Evolutionary conservation across 345 rosid species (phyloP), one percentile per base, ranked within the genome.

Genomic region (Draba incana): DNA sequence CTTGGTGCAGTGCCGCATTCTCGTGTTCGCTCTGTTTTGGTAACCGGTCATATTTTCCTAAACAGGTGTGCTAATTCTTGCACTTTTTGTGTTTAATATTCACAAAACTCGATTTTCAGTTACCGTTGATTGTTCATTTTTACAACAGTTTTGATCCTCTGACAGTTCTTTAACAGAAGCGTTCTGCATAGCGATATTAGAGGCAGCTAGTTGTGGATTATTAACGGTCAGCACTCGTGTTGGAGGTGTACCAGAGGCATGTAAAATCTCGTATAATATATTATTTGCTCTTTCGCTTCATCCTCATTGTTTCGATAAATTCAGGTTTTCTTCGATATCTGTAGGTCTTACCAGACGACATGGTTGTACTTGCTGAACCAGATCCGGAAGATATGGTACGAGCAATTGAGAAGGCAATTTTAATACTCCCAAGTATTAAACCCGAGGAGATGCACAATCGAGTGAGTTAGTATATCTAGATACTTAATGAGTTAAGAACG

Each of bases 121-220:
- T 49, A 47, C 47, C 13, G 37, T 14, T 60, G 27, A 33, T 45
- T 45, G 46, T 68, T 45, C 64, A 68, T 70, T 23, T 60, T 62
- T 61, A 61, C 68, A 10, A 47, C 48, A 45, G 53, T 64, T 60
- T 57, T 81, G 62, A 64, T 49, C 71, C 48, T 66, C 25, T 68
- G 59, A 69, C 89, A 94, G 99, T 82, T 94, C 97, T 68, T 83
- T 94, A 70, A 94, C 99, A 27, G 96, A 94, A 85, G 99, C 97
- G 9, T 94, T 94, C 79, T 94, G 97, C 90, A 94, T 94, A 75
- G 96, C 99, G 70, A 91, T 91, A 64, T 80, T 94, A 69, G 99
- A 94, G 78, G 97, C 99, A 37, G 96, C 99, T 74, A 94, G 99
- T 79, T 91, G 97, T 58, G 96, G 99, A 74, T 79, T 94, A 57